Evolutionary conservation across 192 early-diverging fungal species (phyloP), one percentile per base, ranked within the genome.

Genomic region (Linderina pennispora): DNA sequence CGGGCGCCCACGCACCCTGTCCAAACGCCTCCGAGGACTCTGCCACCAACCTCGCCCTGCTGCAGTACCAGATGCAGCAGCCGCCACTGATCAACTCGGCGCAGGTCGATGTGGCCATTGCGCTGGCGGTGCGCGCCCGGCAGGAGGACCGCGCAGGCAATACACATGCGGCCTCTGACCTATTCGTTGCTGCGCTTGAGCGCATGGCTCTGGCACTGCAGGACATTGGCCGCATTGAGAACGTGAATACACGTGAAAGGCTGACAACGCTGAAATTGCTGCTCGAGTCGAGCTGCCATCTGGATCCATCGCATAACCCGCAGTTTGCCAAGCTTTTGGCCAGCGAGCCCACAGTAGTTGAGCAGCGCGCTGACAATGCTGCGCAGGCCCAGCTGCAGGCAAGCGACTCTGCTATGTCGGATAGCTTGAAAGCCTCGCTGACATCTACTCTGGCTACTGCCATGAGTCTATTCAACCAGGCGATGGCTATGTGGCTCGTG

Each of bases 81-180:
- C n/a, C n/a, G n/a, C 28, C 28, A 11, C 28, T 31, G 5, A 31
- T 31, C 5, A 31, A 31, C 28, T 31, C 28, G 28, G 11, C 6
- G 6, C 28, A 31, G 5, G 24, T 34, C 1, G 52, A 71, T 11
- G 51, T 43, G 13, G 60, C 55, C 0, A 50, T 71, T 36, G 55
- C 67, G 0, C 17, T 53, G 19, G 48, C 56, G 0, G 21, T 63
- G 0, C 51, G 60, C 8, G 67, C 67, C 8, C 55, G 48, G 14
- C 67, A 71, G 31, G 40, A 58, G 31, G 67, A 71, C 31, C 38
- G 43, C 23, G 7, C 37, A 6, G 67, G 67, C 2, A 47, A 51
- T 16, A 36, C 21, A 20, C 28, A 47, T 6, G 38, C 34, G 7
- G 67, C 67, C 3, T 46, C 34, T 9, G 33, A 32, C 20, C 34